A percentile compares a stretch with the other conserved stretches of the same genome.
Evolutionary conservation across 179 eudicot genomes (phyloP).

Genomic region (Corrigiola litoralis): DNA sequence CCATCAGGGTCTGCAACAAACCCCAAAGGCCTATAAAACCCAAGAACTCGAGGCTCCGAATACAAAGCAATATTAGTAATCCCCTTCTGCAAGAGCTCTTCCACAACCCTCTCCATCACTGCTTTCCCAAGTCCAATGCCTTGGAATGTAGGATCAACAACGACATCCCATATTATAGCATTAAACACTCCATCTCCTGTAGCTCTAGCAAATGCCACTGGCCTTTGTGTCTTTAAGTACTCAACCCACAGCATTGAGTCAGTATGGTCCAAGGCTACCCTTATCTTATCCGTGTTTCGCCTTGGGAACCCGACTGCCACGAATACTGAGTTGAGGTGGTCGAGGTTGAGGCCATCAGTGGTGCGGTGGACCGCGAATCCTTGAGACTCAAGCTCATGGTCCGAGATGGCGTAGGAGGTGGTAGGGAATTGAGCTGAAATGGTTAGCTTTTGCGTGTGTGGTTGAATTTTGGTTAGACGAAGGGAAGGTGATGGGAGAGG

Average conservation of each 20-base stretch:
- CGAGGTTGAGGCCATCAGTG: conserved; percentile 47
- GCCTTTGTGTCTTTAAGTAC: conserved; percentile 51
- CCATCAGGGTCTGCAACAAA: conserved; percentile 90
- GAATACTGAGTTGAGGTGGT: conserved; percentile 87
- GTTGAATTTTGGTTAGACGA: conserved; percentile 9
- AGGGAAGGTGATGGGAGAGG: conserved; percentile 27
- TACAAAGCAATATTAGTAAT: conserved; percentile 73
- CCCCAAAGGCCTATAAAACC: conserved; percentile 84
- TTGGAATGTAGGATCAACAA: conserved; percentile 83
- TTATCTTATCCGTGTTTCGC: conserved; percentile 76
- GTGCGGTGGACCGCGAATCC: conserved; percentile 71
- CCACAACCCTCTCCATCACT: conserved; percentile 72
- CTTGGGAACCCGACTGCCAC: conserved; percentile 89
- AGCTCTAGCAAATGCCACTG: conserved; percentile 92
- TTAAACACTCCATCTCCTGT: conserved; percentile 96
- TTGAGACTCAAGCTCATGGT: conserved; percentile 43
- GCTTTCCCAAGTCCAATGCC: conserved; percentile 94
- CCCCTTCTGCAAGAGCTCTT: conserved; percentile 59
- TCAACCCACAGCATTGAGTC: conserved; percentile 72
- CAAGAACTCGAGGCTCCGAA: conserved; percentile 94
- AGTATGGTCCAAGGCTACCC: conserved; percentile 63
- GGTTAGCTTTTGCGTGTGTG: conserved; percentile 10
- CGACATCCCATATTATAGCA: conserved; percentile 96
- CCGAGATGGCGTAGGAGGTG: conserved; percentile 45
- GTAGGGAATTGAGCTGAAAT: conserved; percentile 24